Base-by-base conservation (phyloP, 2,329 filamentous ascomycete species). In the Aureobasidium melanogenum region DNA sequence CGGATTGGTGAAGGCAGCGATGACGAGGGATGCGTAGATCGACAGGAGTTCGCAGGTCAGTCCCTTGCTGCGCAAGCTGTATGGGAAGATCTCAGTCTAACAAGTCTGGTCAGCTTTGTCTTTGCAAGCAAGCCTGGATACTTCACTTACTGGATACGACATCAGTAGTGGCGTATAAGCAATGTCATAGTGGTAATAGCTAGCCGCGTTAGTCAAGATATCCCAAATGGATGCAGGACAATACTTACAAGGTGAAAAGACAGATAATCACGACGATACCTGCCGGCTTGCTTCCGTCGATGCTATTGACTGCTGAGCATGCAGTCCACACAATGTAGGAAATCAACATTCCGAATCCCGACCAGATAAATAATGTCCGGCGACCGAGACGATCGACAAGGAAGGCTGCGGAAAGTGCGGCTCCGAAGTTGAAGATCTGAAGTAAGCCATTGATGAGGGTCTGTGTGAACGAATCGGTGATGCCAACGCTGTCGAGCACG, bases 351-450 rank as follows among this genome's bases (percentile, higher is more conserved):
- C 73, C 73, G 54, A 64, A 64, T n/a, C 68, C 71, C 34, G 70
- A 72, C 39, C 63, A 65, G 38, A 70, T 64, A 66, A 71, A 72
- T 22, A 72, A 63, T 1, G 65, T 65, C 3, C 70, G 64, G 9
- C 70, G 67, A 36, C 70, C 70, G 22, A 72, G 44, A 12, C 66
- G 63, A 47, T 73, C 71, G 50, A 70, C 67, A n/a, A 72, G 64
- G 47, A 71, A 66, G 43, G 69, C 68, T 36, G 61, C 63, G 62
- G 84, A 83, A 63, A 84, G 83, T 69, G 84, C 84, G 60, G 69
- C 62, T 30, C 71, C 69, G 14, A 88, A 73, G 68, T 84, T 75
- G 76, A 86, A 77, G 39, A 84, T 80, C 9, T 79, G 85, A 70
- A 84, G 82, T 65, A 84, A 81, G 63, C 77, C 76, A 58, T 76